A percentile compares a stretch with the other conserved stretches of the same genome.
Evolutionary conservation across 768 basidiomycete genomes (phyloP).

Genomic region (Leucocoprinus birnbaumii): DNA sequence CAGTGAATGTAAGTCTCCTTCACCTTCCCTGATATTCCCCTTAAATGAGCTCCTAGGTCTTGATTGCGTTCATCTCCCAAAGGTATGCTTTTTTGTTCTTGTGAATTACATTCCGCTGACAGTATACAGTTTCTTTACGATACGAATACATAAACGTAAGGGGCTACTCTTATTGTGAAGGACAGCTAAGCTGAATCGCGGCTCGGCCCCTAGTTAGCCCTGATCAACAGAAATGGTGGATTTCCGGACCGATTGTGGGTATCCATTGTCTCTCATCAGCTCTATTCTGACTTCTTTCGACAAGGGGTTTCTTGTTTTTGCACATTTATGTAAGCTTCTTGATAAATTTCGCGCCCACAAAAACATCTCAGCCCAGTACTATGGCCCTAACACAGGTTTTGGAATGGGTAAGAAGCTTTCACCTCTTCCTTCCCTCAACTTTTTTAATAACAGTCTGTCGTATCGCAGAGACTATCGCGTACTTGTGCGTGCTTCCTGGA

Average conservation of each 20-base stretch:
- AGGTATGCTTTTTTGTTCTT: slow-evolving; percentile 23
- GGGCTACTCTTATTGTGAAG: neutral
- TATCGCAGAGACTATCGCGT: slow-evolving; percentile 32
- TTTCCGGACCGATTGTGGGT: slow-evolving; percentile 27
- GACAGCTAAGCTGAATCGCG: neutral
- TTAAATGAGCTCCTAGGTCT: slow-evolving; percentile 23
- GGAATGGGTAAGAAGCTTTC: slow-evolving; percentile 31
- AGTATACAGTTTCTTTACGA: slow-evolving; percentile 34
- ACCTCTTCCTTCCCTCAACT: neutral
- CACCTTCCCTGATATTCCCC: neutral
- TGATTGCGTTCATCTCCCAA: slow-evolving; percentile 41
- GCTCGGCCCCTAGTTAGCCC: neutral
- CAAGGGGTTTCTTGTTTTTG: slow-evolving; percentile 29
- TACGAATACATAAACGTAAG: slow-evolving; percentile 36
- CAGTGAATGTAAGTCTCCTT: slow-evolving; percentile 30
- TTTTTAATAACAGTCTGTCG: neutral
- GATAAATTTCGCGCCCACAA: neutral
- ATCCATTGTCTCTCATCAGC: neutral
- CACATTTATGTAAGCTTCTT: slow-evolving; percentile 35
- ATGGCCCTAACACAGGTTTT: slow-evolving; percentile 24
- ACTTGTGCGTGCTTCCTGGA: slow-evolving; percentile 25
- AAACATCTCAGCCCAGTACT: too few relatives aligned
- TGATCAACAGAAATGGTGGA: slow-evolving; percentile 25
- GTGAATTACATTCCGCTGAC: neutral
- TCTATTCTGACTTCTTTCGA: neutral